Evolutionary conservation across 1,139 yeast genomes (phyloP).

Genomic region (Lodderomyces margitis): DNA sequence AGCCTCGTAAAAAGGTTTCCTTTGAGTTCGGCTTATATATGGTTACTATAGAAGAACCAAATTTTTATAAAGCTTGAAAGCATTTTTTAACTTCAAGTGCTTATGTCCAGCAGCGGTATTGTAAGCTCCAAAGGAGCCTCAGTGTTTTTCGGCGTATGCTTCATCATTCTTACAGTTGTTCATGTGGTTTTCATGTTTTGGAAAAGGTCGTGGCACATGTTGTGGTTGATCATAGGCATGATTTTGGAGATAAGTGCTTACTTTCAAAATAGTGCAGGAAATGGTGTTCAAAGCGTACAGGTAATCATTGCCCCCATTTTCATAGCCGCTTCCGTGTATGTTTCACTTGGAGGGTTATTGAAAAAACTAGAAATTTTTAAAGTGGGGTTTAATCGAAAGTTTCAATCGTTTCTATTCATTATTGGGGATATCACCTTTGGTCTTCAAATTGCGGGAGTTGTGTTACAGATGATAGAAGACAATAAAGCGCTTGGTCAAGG

Average conservation of each 20-base stretch:
- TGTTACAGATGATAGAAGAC: neutral
- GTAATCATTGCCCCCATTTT: slow-evolving; percentile 1
- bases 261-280: neutral
- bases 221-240: neutral
- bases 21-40: neutral
- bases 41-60: neutral
- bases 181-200: neutral
- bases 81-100: neutral
- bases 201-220: neutral
- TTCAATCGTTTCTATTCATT: neutral
- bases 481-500: neutral
- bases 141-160: slow-evolving; percentile 1
- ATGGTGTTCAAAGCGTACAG: slow-evolving; percentile 2
- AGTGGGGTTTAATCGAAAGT: neutral
- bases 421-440: slow-evolving; percentile 1
- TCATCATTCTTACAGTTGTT: neutral
- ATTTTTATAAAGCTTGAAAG: too few relatives aligned
- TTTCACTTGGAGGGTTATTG: neutral
- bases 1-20: too few relatives aligned
- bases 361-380: neutral
- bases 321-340: neutral
- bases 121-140: neutral
- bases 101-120: neutral
- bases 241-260: neutral
- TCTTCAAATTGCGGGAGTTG: slow-evolving; percentile 1